Base-by-base conservation (phyloP, 2,329 filamentous ascomycete species). In the Dryadomyces sulphureus region DNA sequence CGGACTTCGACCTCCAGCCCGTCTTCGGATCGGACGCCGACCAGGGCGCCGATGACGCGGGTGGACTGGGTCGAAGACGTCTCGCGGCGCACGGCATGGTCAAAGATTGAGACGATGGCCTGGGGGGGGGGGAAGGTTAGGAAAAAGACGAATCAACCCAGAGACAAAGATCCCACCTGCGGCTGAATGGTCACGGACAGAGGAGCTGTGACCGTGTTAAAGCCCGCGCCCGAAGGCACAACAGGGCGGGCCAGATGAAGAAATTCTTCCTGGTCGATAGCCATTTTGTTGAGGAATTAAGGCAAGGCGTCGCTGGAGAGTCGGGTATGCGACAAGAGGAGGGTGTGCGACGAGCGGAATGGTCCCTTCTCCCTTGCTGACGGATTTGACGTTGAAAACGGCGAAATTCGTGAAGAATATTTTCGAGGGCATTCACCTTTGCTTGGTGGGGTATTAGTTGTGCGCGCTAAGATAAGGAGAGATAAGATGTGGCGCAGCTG, bases 1-100 rank as follows among this genome's bases (percentile, higher is more conserved):
- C 87, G 81, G 59, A 98, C 92, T 67, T 94, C 88, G 59, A 94
- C 86, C 65, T 96, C 90, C 61, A 84, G 87, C 65, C 90, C 92
- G 73, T 98, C 92, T 70, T 98, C 92, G 62, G 84, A 92, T 55
- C 92, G 84, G 55, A 82, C 83, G 61, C 92, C 92, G 48, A 98
- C 80, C 47, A 98, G 79, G 50, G 92, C 94, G 59, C 92, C 92
- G 60, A 98, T 98, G 53, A 98, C 92, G 60, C 92, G 85, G 59
- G 92, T 87, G 60, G 92, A 88, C 65, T 94, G 87, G 54, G 82
- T 81, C 55, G 78, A 72, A 56, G 68, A 69, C 55, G 68, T 67
- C 59, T 93, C 88, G 60, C 90, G 82, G 66, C 92, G 86, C 55
- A 90, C 78, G 55, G 90, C 89, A 72, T 98, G 92, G 69, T 98